Evolutionary conservation across 805 yeast species (phyloP).

Genomic region (Starmera caribaea): DNA sequence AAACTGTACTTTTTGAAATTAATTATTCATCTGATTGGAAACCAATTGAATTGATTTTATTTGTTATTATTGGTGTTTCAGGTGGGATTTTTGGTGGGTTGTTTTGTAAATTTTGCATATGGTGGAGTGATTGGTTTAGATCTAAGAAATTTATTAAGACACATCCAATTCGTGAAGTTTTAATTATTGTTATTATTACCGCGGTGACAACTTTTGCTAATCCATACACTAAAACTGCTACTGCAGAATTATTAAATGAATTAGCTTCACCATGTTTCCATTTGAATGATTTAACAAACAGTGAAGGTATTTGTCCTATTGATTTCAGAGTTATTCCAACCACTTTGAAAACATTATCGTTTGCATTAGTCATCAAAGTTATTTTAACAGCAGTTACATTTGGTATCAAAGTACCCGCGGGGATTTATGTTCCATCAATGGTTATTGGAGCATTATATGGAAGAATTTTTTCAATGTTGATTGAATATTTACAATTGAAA

Average conservation of each 20-base stretch:
- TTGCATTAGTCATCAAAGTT: constrained; percentile 36
- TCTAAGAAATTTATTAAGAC: constrained; percentile 21
- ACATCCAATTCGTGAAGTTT: constrained; percentile 35
- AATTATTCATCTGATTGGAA: constrained; percentile 42
- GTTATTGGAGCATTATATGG: constrained; percentile 55
- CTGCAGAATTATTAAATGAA: constrained; percentile 38
- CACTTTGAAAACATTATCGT: constrained; percentile 24
- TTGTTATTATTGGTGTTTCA: constrained; percentile 35
- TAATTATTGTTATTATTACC: constrained; percentile 33
- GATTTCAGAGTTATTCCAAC: constrained; percentile 18
- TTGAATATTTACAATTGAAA: constrained; percentile 27
- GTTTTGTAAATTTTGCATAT: constrained; percentile 34
- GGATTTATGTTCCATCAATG: constrained; percentile 58
- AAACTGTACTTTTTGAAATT: constrained; percentile 45
- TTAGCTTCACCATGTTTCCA: constrained; percentile 39
- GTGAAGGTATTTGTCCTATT: constrained; percentile 18
- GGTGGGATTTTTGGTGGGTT: constrained; percentile 48
- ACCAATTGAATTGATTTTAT: constrained; percentile 35
- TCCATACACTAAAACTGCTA: constrained; percentile 37
- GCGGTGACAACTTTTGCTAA: constrained; percentile 38
- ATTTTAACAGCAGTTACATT: constrained; percentile 41
- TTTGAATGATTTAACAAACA: constrained; percentile 8
- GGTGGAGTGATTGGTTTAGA: constrained; percentile 32
- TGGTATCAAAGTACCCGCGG: constrained; percentile 51
- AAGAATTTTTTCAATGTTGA: constrained; percentile 33